Percentiles rank a stretch among this genome's conserved stretches.
Conservation (phyloP, 2,329 filamentous ascomycete species). For the Magnaporthiopsis rhizophila region DNA sequence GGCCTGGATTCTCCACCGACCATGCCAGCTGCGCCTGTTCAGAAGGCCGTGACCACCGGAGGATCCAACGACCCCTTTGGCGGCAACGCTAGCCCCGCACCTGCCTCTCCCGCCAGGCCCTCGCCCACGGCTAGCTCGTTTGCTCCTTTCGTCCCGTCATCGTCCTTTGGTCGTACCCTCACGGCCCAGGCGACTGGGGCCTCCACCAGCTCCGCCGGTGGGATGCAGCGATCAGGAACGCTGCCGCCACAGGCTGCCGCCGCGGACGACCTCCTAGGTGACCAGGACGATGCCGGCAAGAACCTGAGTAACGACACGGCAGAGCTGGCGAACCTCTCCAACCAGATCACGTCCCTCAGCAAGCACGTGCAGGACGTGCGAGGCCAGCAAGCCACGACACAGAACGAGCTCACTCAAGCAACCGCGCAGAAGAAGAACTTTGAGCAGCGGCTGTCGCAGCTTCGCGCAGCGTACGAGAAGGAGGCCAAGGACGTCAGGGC, state of each 20-base stretch:
- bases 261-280: conserved; percentile 80
- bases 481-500: conserved; percentile 81
- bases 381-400: conserved; percentile 67
- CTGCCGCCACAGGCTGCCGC: conserved; percentile 13
- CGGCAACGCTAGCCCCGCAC: conserved; percentile 36
- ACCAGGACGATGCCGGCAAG: conserved; percentile 80
- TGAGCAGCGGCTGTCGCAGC: conserved; percentile 77
- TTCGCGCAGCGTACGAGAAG: conserved; percentile 84
- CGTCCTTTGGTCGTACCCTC: conserved; percentile 80
- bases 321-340: conserved; percentile 91
- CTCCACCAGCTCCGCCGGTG: conserved; percentile 35
- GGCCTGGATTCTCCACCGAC: conserved; percentile 65
- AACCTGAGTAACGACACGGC: conserved; percentile 80
- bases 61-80: conserved; percentile 64
- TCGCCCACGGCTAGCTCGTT: conserved; percentile 50
- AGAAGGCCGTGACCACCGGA: conserved; percentile 62
- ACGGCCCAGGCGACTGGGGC: conserved; percentile 69
- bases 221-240: conserved; percentile 25
- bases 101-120: conserved; percentile 47
- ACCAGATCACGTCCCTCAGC: conserved; percentile 83
- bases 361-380: conserved; percentile 94
- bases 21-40: conserved; percentile 42
- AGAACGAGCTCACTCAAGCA: conserved; percentile 74
- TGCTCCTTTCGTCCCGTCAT: conserved; percentile 88
- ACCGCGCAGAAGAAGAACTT: conserved; percentile 88